phyloP scores from a whole-genome alignment of 768 basidiomycete species.

The Hebeloma cylindrosporum region DNA sequence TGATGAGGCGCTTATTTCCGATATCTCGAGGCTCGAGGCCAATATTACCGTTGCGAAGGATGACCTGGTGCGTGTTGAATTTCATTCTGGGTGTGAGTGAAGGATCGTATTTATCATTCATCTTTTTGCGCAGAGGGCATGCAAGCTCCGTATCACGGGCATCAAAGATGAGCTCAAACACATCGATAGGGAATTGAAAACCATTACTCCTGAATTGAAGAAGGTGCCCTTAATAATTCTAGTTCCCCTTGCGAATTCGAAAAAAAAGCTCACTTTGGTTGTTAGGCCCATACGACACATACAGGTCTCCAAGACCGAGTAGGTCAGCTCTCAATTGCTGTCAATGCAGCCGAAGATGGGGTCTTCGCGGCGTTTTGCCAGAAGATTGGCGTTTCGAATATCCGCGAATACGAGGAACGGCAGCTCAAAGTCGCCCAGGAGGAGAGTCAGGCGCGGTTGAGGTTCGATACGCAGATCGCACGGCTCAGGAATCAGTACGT shows the following conservation, averaged over 20 bases:
- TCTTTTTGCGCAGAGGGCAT: constrained; percentile 58
- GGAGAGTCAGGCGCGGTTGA: constrained; percentile 79
- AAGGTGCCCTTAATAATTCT: constrained; percentile 45
- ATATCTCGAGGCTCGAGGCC: constrained; percentile 79
- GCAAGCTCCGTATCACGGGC: constrained; percentile 72
- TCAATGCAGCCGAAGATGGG: constrained; percentile 79
- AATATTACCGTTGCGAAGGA: constrained; percentile 74
- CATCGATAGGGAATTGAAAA: constrained; percentile 67
- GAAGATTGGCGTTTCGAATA: constrained; percentile 74
- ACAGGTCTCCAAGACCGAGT: constrained; percentile 54
- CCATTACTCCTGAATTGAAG: constrained; percentile 64
- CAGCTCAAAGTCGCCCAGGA: constrained; percentile 87
- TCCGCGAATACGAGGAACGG: constrained; percentile 92
- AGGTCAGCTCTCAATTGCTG: constrained; percentile 48
- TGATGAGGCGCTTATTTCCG: constrained; percentile 76
- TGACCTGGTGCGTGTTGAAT: constrained; percentile 62
- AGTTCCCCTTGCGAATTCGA: no score
- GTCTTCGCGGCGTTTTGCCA: constrained; percentile 79
- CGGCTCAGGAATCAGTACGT: constrained; percentile 83
- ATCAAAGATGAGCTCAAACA: constrained; percentile 85
- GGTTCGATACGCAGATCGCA: constrained; percentile 84
- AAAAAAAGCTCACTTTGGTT: background rate
- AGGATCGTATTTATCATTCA: background rate
- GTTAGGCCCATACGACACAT: constrained; percentile 55
- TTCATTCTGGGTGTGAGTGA: no score